Percentiles rank a stretch among this genome's conserved stretches.
Evolutionary conservation across 441 rosid genomes (phyloP).

Genomic region (Aquilaria agallochum): DNA sequence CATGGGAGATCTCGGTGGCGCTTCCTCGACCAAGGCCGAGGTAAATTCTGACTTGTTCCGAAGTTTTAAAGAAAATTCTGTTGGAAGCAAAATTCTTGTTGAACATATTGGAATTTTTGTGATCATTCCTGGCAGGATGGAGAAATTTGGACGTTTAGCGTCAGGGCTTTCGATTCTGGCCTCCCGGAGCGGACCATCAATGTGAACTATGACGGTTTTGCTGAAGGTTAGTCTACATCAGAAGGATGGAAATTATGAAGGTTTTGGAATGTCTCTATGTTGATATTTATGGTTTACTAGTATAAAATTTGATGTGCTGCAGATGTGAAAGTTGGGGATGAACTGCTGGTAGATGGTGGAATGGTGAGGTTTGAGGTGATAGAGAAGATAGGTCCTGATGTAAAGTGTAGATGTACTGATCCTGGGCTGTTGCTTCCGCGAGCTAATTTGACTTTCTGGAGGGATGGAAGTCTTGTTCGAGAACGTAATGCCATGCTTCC

Average conservation of each 20-base stretch:
- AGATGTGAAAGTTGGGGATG: conserved; percentile 94
- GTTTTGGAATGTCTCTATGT: neutral
- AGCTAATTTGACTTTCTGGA: conserved; percentile 96
- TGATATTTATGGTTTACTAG: conserved; percentile 2
- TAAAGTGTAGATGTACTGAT: conserved; percentile 85
- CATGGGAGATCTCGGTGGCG: conserved; percentile 96
- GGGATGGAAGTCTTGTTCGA: conserved; percentile 87
- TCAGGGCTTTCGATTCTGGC: conserved; percentile 70
- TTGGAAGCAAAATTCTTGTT: neutral
- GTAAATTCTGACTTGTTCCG: conserved; percentile 22
- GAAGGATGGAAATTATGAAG: no score
- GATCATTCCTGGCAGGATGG: conserved; percentile 56
- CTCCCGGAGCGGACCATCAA: conserved; percentile 75
- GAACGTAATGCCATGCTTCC: conserved; percentile 97
- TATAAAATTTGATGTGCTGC: conserved; percentile 11
- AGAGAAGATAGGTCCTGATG: conserved; percentile 95
- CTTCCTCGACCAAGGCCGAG: conserved; percentile 86
- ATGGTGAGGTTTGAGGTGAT: conserved; percentile 98
- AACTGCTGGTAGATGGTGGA: conserved; percentile 94
- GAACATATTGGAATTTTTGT: neutral
- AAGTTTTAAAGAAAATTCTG: neutral
- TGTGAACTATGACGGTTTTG: conserved; percentile 95
- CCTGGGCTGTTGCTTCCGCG: conserved; percentile 93
- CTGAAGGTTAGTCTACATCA: conserved; percentile 52
- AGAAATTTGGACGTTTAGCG: conserved; percentile 95